These are phyloP conservation scores for Andrographis paniculata DNA, from an alignment of 305 asterid genomes.

Conservation along the genomic window DNA sequence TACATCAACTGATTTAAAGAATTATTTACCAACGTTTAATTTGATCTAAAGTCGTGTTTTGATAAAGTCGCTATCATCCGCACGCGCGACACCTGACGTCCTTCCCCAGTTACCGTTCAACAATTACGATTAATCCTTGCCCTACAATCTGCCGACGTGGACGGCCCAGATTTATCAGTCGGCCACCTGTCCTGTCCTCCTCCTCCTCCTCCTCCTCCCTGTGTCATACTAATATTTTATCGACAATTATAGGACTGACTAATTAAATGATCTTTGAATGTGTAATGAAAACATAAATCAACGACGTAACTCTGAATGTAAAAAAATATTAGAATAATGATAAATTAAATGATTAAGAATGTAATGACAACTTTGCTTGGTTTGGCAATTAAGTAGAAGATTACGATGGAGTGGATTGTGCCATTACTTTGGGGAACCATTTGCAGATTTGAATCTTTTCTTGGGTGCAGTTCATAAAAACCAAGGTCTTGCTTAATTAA, in stretches of 20 bases:
- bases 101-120: too few relatives aligned
- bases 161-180: slow-evolving; percentile 24
- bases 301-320: too few relatives aligned
- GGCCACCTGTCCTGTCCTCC: too few relatives aligned
- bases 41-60: too few relatives aligned
- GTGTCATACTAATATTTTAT: not conserved
- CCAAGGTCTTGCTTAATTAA: slow-evolving; percentile 13
- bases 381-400: slow-evolving; percentile 19
- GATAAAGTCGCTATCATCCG: too few relatives aligned
- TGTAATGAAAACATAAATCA: too few relatives aligned
- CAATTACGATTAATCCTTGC: slow-evolving; percentile 12
- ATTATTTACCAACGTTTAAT: not conserved
- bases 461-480: slow-evolving; percentile 21
- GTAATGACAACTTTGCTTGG: slow-evolving; percentile 30
- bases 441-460: slow-evolving; percentile 28
- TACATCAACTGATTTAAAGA: too few relatives aligned
- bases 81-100: too few relatives aligned
- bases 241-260: too few relatives aligned
- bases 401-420: slow-evolving; percentile 9
- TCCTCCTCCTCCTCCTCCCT: too few relatives aligned
- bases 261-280: too few relatives aligned
- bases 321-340: too few relatives aligned
- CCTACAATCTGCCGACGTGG: slow-evolving; percentile 16
- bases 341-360: not conserved
- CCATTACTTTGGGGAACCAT: slow-evolving; percentile 31